phyloP scores from a whole-genome alignment of 2,329 filamentous ascomycete species.

The Colletotrichum sp. region DNA sequence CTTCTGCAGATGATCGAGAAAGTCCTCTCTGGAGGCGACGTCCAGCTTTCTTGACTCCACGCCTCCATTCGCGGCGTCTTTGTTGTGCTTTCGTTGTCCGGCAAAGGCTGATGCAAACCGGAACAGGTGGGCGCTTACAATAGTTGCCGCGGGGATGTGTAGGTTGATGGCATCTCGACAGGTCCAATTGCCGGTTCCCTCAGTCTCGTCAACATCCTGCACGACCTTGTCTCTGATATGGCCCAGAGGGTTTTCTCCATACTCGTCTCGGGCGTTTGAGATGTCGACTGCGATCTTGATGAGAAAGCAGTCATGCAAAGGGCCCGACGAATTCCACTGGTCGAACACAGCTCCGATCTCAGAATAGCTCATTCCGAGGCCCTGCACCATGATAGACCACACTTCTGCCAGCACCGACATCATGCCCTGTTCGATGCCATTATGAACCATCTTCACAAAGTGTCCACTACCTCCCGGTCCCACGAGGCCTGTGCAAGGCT shows the following conservation, averaged over 20 bases:
- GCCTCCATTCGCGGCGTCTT: constrained; percentile 29
- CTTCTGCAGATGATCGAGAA: constrained; percentile 63
- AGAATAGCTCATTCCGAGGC: constrained; percentile 63
- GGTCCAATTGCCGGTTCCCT: constrained; percentile 72
- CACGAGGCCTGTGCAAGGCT: constrained; percentile 64
- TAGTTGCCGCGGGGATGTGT: constrained; percentile 68
- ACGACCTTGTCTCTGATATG: constrained; percentile 74
- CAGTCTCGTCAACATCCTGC: constrained; percentile 69
- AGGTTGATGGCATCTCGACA: constrained; percentile 64
- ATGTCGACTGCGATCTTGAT: constrained; percentile 68
- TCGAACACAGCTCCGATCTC: constrained; percentile 65
- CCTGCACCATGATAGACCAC: constrained; percentile 66
- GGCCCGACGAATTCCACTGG: constrained; percentile 64
- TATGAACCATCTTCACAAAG: constrained; percentile 80
- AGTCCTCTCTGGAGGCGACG: constrained; percentile 38
- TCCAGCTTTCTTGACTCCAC: constrained; percentile 51
- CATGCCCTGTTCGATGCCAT: constrained; percentile 77
- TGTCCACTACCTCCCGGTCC: constrained; percentile 70
- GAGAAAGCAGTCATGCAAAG: constrained; percentile 64
- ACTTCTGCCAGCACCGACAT: constrained; percentile 68
- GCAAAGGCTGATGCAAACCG: constrained; percentile 69
- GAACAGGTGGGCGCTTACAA: constrained; percentile 67
- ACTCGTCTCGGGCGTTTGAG: constrained; percentile 50
- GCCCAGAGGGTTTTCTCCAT: constrained; percentile 58
- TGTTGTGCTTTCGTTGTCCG: constrained; percentile 44